Evolutionary conservation across 1,139 yeast genomes (phyloP).

Genomic region (Insectozyma bohioensis): DNA sequence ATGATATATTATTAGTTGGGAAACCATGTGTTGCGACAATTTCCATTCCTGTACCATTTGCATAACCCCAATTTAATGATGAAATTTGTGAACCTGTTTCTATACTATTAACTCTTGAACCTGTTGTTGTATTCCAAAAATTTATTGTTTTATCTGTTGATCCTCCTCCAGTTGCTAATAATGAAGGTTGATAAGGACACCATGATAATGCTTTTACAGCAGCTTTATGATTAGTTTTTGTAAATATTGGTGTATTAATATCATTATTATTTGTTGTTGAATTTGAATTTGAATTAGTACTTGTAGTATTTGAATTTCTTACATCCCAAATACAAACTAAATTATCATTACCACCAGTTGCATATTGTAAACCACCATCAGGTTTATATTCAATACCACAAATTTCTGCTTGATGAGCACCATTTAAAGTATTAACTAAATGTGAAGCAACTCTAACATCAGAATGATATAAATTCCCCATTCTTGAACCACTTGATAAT

Average conservation of each 20-base stretch:
- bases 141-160: conserved; percentile 86
- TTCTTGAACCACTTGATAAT: conserved; percentile 78
- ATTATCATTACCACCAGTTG: conserved; percentile 95
- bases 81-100: conserved; percentile 95
- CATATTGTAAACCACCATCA: conserved; percentile 88
- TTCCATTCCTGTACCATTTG: conserved; percentile 72
- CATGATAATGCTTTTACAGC: conserved; percentile 96
- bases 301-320: conserved; percentile 59
- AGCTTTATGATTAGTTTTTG: conserved; percentile 81
- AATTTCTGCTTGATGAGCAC: conserved; percentile 77
- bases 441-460: conserved; percentile 91
- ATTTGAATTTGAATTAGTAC: too few relatives aligned
- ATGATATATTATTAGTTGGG: conserved; percentile 81
- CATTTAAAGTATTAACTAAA: conserved; percentile 53
- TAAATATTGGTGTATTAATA: conserved; percentile 61
- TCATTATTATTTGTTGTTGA: too few relatives aligned
- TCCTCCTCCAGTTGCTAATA: conserved; percentile 96
- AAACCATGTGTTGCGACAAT: conserved; percentile 93
- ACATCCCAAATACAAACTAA: conserved; percentile 95
- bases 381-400: conserved; percentile 88
- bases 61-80: conserved; percentile 86
- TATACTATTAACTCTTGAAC: conserved; percentile 80
- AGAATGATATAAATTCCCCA: conserved; percentile 83
- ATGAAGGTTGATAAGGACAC: conserved; percentile 85
- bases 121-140: conserved; percentile 94